Conservation (phyloP, 495 filamentous ascomycete species). For the Trypethelium eluteriae region DNA sequence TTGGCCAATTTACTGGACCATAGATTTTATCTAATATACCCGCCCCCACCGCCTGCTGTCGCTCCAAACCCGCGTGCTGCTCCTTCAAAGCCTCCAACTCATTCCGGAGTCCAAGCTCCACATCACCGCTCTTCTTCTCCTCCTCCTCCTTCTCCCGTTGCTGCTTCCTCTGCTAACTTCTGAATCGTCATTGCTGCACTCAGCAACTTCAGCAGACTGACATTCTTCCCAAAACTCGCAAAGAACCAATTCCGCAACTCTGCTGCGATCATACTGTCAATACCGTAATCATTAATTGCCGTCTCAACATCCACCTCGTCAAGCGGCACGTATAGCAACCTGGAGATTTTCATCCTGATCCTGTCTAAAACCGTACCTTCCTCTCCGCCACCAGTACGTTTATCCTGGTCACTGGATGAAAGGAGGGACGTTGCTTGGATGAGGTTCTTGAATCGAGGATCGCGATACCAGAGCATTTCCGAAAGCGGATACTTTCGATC, state of each 20-base stretch:
- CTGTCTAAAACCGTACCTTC: background rate
- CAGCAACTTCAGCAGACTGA: conserved; percentile 33
- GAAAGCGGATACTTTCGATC: background rate
- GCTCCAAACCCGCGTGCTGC: too few relatives aligned
- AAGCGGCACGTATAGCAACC: background rate
- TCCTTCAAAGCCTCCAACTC: too few relatives aligned
- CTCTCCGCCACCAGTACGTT: background rate
- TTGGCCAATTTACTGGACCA: too few relatives aligned
- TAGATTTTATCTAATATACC: too few relatives aligned
- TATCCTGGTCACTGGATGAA: background rate
- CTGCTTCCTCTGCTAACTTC: too few relatives aligned
- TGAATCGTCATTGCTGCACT: too few relatives aligned
- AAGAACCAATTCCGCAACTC: conserved; percentile 50
- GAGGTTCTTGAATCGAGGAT: background rate
- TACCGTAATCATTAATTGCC: conserved; percentile 28
- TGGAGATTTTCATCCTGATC: too few relatives aligned
- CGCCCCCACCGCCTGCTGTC: too few relatives aligned
- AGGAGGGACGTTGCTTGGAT: background rate
- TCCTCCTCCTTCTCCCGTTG: too few relatives aligned
- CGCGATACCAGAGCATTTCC: background rate
- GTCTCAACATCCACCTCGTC: background rate
- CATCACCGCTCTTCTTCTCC: too few relatives aligned
- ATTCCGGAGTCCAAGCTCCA: too few relatives aligned
- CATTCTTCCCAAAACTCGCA: conserved; percentile 44
- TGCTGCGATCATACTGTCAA: conserved; percentile 48